phyloP scores from a whole-genome alignment of 495 filamentous ascomycete species.

The Sordaria brevicollis region DNA sequence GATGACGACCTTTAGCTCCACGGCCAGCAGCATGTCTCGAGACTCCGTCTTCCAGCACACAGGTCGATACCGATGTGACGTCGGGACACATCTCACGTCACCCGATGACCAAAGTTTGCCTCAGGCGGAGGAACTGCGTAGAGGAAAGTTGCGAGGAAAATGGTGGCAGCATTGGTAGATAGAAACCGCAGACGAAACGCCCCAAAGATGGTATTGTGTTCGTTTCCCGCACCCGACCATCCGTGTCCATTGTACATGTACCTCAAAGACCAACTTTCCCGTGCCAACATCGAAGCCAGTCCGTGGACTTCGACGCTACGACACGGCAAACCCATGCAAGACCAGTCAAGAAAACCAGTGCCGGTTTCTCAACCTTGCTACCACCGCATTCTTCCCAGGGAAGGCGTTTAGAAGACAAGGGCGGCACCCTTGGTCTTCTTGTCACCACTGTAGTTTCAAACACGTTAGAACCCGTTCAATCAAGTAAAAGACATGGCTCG shows the following conservation, averaged over 20 bases:
- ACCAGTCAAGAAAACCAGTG: conserved; percentile 20
- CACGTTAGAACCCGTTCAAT: conserved; percentile 15
- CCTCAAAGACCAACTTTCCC: conserved; percentile 20
- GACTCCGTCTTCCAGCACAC: neutral
- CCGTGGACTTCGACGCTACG: conserved; percentile 15
- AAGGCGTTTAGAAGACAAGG: conserved; percentile 76
- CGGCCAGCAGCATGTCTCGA: neutral
- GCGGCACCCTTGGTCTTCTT: conserved; percentile 99
- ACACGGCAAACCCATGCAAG: conserved; percentile 18
- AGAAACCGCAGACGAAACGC: conserved; percentile 27
- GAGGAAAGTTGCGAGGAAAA: conserved; percentile 1
- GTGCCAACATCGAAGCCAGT: conserved; percentile 22
- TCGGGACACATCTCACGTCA: neutral
- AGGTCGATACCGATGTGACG: neutral
- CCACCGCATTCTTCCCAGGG: conserved; percentile 13
- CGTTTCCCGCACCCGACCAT: conserved; percentile 24
- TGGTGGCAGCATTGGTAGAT: conserved; percentile 20
- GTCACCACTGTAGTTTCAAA: conserved; percentile 67
- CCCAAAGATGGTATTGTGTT: conserved; percentile 29
- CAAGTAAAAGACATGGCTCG: neutral
- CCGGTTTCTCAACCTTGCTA: conserved; percentile 13
- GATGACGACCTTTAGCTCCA: neutral
- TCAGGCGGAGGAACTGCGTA: neutral
- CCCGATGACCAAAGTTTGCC: neutral
- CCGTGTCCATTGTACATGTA: conserved; percentile 28